Percentiles rank a stretch among this genome's conserved stretches.
phyloP scores from a whole-genome alignment of 1,284 basidiomycete genomes.

The Malassezia vespertilionis region DNA sequence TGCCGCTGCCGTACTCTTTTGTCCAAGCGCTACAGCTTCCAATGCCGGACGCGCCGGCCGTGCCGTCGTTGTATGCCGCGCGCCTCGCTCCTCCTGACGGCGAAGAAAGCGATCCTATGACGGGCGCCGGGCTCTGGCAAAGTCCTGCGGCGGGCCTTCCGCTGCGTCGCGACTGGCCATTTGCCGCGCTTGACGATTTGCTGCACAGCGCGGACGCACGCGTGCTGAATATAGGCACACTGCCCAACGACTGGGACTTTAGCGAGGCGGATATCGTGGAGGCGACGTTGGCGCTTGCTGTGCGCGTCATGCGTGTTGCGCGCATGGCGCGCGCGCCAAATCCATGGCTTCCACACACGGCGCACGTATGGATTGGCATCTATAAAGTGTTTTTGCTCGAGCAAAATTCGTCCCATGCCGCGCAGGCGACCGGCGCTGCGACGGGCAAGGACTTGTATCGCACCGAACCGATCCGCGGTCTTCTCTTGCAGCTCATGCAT shows the following conservation, averaged over 20 bases:
- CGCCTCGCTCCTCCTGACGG: conserved; percentile 10
- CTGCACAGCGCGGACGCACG: conserved; percentile 49
- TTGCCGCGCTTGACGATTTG: conserved; percentile 66
- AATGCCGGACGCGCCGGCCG: background rate
- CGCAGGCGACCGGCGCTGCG: conserved; percentile 19
- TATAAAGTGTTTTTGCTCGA: conserved; percentile 92
- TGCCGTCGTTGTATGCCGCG: background rate
- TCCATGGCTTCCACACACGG: conserved; percentile 17
- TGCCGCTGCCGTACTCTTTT: conserved; percentile 40
- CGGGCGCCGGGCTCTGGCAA: conserved; percentile 48
- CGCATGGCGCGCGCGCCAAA: conserved; percentile 52
- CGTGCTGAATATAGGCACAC: conserved; percentile 55
- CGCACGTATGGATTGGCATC: conserved; percentile 55
- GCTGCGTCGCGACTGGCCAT: conserved; percentile 61
- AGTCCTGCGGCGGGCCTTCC: conserved; percentile 55
- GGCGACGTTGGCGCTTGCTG: conserved; percentile 56
- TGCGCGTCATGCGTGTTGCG: conserved; percentile 37
- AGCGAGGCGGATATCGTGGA: conserved; percentile 69
- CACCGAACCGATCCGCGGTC: conserved; percentile 56
- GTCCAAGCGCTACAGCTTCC: conserved; percentile 16
- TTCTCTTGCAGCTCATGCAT: conserved; percentile 19
- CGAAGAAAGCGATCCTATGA: conserved; percentile 30
- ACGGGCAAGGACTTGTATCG: conserved; percentile 59
- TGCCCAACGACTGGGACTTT: conserved; percentile 66
- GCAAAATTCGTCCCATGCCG: conserved; percentile 11